These are phyloP conservation scores for Phtheirospermum japonicum DNA, from an alignment of 257 asterid species.

Conservation along the genomic window DNA sequence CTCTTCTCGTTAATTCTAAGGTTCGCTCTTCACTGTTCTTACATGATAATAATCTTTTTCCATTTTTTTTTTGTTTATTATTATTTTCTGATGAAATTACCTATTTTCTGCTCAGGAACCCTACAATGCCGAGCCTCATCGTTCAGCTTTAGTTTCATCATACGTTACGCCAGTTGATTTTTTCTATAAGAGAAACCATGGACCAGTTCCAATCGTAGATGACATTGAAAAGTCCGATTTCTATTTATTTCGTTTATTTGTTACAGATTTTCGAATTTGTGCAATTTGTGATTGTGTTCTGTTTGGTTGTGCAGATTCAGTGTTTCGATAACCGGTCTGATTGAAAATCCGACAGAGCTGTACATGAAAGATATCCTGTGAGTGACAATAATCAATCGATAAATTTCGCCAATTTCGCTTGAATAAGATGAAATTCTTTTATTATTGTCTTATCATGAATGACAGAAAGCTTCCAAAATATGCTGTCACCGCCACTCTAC, in stretches of 20 bases:
- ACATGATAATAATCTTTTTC: no score
- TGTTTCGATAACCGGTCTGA: constrained; percentile 47
- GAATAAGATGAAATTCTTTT: not conserved
- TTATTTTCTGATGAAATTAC: not conserved
- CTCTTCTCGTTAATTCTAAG: constrained; percentile 65
- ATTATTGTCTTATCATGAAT: constrained; percentile 19
- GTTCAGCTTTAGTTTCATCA: constrained; percentile 54
- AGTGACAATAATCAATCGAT: constrained; percentile 30
- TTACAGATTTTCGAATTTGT: no score
- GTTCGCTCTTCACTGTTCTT: constrained; percentile 24
- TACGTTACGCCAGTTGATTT: constrained; percentile 70
- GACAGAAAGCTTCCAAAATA: constrained; percentile 80
- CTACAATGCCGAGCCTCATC: constrained; percentile 83
- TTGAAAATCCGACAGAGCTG: constrained; percentile 44
- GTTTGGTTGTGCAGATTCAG: no score
- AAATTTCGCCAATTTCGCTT: not conserved
- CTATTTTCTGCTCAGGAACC: constrained; percentile 50
- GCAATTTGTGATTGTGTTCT: no score
- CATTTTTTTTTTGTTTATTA: not conserved
- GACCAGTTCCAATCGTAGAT: constrained; percentile 62
- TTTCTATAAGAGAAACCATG: constrained; percentile 82
- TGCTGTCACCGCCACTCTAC: constrained; percentile 82
- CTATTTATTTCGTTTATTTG: no score
- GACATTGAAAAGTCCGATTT: no score
- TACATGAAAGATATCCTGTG: constrained; percentile 85